These are phyloP conservation scores for Talaromyces ruber DNA, from an alignment of 495 filamentous ascomycete species.

Conservation along the genomic window DNA sequence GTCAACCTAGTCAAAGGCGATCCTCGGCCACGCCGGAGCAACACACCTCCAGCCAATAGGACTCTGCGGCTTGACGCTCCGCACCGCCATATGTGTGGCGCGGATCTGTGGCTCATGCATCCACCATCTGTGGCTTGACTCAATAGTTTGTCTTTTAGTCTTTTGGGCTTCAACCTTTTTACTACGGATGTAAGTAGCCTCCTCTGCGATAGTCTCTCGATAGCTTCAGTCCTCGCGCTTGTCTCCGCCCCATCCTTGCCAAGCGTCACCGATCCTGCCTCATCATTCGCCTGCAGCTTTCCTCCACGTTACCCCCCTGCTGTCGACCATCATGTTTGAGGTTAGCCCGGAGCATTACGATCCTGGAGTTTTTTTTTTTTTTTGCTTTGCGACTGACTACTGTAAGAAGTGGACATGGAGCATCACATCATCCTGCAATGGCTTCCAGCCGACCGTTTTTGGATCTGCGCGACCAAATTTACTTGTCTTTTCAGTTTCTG, in stretches of 20 bases:
- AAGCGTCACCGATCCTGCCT: neutral
- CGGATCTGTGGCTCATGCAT: constrained; percentile 12
- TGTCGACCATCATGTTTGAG: neutral
- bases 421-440: neutral
- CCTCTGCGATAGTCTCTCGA: neutral
- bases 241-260: neutral
- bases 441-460: neutral
- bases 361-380: neutral
- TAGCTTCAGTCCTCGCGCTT: constrained; percentile 2
- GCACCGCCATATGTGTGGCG: constrained; percentile 9
- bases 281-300: neutral
- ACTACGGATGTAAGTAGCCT: too few relatives aligned
- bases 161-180: neutral
- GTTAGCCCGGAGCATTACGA: neutral
- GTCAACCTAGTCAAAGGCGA: too few relatives aligned
- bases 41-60: neutral
- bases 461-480: neutral
- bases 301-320: neutral
- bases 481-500: neutral
- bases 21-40: constrained; percentile 6
- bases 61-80: constrained; percentile 9
- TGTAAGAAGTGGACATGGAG: neutral
- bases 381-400: too few relatives aligned
- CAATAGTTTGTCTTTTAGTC: constrained; percentile 1
- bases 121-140: constrained; percentile 17